These are phyloP conservation scores for Scleroderma bovista DNA, from an alignment of 768 basidiomycete species.

Conservation along the genomic window DNA sequence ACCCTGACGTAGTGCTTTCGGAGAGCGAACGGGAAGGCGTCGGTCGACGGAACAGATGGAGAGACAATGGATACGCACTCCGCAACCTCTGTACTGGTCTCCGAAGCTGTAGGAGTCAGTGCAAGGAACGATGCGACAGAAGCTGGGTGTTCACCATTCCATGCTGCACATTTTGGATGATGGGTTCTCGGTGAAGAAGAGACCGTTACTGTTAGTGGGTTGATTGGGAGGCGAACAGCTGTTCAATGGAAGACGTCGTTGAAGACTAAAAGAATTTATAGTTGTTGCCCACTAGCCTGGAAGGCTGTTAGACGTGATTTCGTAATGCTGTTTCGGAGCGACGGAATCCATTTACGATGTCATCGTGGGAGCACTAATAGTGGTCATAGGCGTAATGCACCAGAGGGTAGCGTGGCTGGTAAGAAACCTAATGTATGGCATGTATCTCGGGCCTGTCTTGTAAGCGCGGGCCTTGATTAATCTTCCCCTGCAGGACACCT, in stretches of 20 bases:
- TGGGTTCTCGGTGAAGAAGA: background rate
- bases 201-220: background rate
- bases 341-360: background rate
- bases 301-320: conserved; percentile 4
- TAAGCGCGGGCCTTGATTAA: background rate
- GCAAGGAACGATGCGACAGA: conserved; percentile 4
- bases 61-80: conserved; percentile 22
- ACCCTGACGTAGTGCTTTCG: conserved; percentile 55
- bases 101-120: conserved; percentile 27
- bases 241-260: background rate
- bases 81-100: conserved; percentile 40
- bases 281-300: background rate
- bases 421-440: background rate
- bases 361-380: background rate
- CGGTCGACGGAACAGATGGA: background rate
- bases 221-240: background rate
- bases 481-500: background rate
- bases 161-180: conserved; percentile 45
- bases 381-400: background rate
- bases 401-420: background rate
- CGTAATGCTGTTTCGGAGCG: conserved; percentile 1
- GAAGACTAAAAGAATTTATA: conserved; percentile 1
- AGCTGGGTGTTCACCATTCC: conserved; percentile 42
- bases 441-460: background rate
- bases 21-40: conserved; percentile 1